Percentiles rank a stretch among this genome's conserved stretches.
Conservation (phyloP, 2,329 filamentous ascomycete genomes). For the Gnomoniopsis smithogilvyi region DNA sequence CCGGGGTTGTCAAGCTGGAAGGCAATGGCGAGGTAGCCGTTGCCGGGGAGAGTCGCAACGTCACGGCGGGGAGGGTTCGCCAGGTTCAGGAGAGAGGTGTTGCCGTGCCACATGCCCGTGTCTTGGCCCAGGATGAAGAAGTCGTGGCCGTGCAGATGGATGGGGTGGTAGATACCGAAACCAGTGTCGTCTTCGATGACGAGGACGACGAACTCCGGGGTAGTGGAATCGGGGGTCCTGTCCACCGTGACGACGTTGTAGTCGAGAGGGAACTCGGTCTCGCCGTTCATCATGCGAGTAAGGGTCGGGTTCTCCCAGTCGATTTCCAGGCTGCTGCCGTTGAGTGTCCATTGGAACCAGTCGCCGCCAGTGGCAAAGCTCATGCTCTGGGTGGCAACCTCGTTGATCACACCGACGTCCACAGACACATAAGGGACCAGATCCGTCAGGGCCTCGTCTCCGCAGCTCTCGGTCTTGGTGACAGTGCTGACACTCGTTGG, state of each 20-base stretch:
- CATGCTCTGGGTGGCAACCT: conserved; percentile 3
- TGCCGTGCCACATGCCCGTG: conserved; percentile 19
- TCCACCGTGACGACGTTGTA: conserved; percentile 17
- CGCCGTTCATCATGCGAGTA: conserved; percentile 2
- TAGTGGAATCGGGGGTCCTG: not conserved
- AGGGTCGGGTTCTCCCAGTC: conserved; percentile 24
- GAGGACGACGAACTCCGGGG: conserved; percentile 24
- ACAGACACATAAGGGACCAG: conserved; percentile 25
- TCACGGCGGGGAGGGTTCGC: conserved; percentile 36
- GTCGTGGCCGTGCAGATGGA: conserved; percentile 50
- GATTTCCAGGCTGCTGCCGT: conserved; percentile 19
- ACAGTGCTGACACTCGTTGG: conserved; percentile 11
- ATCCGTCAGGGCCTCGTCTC: conserved; percentile 21
- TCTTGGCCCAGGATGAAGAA: conserved; percentile 40
- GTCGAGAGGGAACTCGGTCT: conserved; percentile 10
- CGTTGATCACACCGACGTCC: conserved; percentile 16
- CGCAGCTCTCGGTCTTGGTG: conserved; percentile 16
- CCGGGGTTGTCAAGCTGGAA: conserved; percentile 34
- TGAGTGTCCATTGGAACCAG: conserved; percentile 24
- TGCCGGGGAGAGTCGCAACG: conserved; percentile 29
- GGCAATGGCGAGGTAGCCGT: conserved; percentile 27
- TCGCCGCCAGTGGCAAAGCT: conserved; percentile 4
- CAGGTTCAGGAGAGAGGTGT: conserved; percentile 19
- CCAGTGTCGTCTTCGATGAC: conserved; percentile 25
- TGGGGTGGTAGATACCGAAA: conserved; percentile 33